Evolutionary conservation across 2,329 filamentous ascomycete species (phyloP), one percentile per base, ranked within the genome.

Genomic region (Pestalotiopsis sp.): DNA sequence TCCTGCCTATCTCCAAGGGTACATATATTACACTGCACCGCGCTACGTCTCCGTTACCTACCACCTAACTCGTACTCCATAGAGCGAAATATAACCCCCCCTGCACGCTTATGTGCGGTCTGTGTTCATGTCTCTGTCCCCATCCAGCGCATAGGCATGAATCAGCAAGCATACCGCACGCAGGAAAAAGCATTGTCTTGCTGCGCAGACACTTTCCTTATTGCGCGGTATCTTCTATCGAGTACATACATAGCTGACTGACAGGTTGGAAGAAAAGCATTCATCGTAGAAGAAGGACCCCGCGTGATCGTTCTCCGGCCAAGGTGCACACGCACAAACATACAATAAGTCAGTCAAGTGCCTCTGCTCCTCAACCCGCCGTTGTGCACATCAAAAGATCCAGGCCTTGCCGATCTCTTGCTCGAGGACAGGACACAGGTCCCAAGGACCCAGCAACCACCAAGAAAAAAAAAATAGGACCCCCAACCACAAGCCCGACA

Each of bases 381-480:
- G 59, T 17, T 14, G 57, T 40, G 59, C n/a, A 62, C 31, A 38
- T 62, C 31, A n/a, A 62, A 62, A 62, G 59, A 62, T 62, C 67
- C 52, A 68, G 63, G 60, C 64, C 62, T 45, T 60, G 67, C 31
- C 52, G 67, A 68, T 68, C 67, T 45, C 66, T 68, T 13, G 40
- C 63, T 64, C 20, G 36, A 38, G 38, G 52, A 60, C 25, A 65
- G 62, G 14, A 36, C 59, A 36, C n/a, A n/a, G 20, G 25, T 38
- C 27, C 36, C 31, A 17, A 36, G 12, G 25, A 62, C 13, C 27
- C 59, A 36, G 59, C 14, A 31, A 27, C 59, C 31, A 36, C 31
- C 31, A 36, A 36, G 31, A 2, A 9, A 36, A 36, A 36, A 36
- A 36, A 36, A 36, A 36, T 36, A 52, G 45, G 45, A 52, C 45